phyloP scores from a whole-genome alignment of 805 yeast genomes.

The Metschnikowia matae region DNA sequence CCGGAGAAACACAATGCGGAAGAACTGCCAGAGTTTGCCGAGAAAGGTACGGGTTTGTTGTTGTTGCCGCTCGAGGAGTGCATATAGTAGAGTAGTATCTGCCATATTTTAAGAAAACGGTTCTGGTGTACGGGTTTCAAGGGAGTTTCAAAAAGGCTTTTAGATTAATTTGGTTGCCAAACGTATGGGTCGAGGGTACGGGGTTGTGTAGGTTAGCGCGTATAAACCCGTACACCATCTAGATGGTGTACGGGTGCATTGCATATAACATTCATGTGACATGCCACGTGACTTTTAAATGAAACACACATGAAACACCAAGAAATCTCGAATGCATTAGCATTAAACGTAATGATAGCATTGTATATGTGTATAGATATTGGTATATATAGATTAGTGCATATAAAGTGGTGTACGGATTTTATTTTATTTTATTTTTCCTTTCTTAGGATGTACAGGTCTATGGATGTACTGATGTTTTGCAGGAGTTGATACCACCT shows the following conservation, averaged over 20 bases:
- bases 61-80: conserved; percentile 11
- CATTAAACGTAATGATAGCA: no score
- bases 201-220: neutral
- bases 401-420: neutral
- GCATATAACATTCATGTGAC: no score
- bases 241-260: no score
- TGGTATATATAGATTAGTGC: no score
- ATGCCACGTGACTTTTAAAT: no score
- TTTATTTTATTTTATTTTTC: no score
- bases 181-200: neutral
- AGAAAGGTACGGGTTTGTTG: conserved; percentile 18
- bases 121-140: neutral
- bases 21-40: conserved; percentile 25
- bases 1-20: conserved; percentile 22
- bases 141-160: no score
- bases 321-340: no score
- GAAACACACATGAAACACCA: no score
- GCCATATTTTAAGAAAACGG: neutral
- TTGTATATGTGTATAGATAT: no score
- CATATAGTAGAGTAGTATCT: conserved; percentile 6
- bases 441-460: neutral
- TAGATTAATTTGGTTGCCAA: no score
- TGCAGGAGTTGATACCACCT: neutral
- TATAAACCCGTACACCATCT: no score
- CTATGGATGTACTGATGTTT: neutral